These are phyloP conservation scores for Saccharomycopsis hybrid DNA, from an alignment of 1,139 yeast species.

Conservation along the genomic window DNA sequence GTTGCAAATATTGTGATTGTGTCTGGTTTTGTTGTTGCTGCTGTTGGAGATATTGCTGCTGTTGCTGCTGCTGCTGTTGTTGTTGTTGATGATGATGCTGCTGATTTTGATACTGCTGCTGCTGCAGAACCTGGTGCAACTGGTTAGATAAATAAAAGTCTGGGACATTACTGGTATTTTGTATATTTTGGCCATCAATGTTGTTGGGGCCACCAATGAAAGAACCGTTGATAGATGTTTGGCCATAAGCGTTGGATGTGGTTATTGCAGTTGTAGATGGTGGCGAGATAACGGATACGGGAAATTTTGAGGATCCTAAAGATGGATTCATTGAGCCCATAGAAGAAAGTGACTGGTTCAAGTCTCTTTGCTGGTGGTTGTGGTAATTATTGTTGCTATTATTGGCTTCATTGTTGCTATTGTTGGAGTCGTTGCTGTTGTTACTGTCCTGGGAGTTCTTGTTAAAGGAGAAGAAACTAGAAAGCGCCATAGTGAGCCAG, in stretches of 20 bases:
- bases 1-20: background rate
- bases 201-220: background rate
- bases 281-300: constrained; percentile 14
- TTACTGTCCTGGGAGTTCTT: constrained; percentile 14
- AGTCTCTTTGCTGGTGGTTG: background rate
- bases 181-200: background rate
- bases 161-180: background rate
- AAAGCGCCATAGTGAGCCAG: constrained; percentile 13
- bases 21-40: constrained; percentile 16
- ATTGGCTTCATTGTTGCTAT: background rate
- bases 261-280: constrained; percentile 19
- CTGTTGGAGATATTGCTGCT: constrained; percentile 19
- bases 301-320: constrained; percentile 13
- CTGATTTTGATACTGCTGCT: constrained; percentile 24
- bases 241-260: constrained; percentile 20
- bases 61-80: constrained; percentile 21
- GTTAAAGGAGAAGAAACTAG: constrained; percentile 19
- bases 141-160: constrained; percentile 28
- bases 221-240: constrained; percentile 16
- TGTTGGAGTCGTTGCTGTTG: background rate
- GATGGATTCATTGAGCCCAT: constrained; percentile 4
- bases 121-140: constrained; percentile 21
- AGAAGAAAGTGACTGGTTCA: constrained; percentile 8
- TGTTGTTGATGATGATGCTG: constrained; percentile 23
- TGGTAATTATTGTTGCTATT: background rate